phyloP scores from a whole-genome alignment of 1,139 yeast genomes.

The Geotrichum macrosporum region DNA sequence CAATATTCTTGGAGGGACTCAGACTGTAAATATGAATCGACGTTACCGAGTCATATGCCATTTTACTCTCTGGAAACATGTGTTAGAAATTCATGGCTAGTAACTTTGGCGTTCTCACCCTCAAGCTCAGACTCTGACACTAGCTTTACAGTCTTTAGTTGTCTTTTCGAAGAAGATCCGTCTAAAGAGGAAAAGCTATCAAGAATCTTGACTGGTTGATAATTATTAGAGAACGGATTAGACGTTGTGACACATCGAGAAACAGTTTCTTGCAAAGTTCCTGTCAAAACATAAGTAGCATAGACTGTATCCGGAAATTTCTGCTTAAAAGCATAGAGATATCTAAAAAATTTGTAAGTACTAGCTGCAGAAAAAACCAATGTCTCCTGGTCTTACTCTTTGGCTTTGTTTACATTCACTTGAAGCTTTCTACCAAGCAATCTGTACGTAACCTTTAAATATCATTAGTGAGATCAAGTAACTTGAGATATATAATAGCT shows the following conservation, averaged over 20 bases:
- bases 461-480: background rate
- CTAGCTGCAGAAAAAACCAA: background rate
- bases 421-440: constrained; percentile 19
- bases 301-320: constrained; percentile 21
- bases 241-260: constrained; percentile 1
- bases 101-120: constrained; percentile 8
- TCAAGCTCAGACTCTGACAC: constrained; percentile 20
- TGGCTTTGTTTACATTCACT: constrained; percentile 18
- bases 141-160: constrained; percentile 9
- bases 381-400: constrained; percentile 12
- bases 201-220: constrained; percentile 26
- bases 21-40: constrained; percentile 20
- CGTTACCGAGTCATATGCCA: constrained; percentile 10
- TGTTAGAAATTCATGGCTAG: background rate
- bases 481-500: constrained; percentile 1
- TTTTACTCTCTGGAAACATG: constrained; percentile 7
- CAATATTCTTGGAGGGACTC: constrained; percentile 16
- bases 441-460: constrained; percentile 18
- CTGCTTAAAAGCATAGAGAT: constrained; percentile 24
- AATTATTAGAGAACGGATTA: constrained; percentile 20
- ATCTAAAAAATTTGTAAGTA: constrained; percentile 9
- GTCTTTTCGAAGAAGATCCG: background rate
- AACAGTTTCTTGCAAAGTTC: constrained; percentile 15
- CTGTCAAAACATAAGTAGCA: constrained; percentile 29
- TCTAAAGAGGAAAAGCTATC: constrained; percentile 19